phyloP scores from a whole-genome alignment of 2,329 filamentous ascomycete species.

The Fusarium sp. region DNA sequence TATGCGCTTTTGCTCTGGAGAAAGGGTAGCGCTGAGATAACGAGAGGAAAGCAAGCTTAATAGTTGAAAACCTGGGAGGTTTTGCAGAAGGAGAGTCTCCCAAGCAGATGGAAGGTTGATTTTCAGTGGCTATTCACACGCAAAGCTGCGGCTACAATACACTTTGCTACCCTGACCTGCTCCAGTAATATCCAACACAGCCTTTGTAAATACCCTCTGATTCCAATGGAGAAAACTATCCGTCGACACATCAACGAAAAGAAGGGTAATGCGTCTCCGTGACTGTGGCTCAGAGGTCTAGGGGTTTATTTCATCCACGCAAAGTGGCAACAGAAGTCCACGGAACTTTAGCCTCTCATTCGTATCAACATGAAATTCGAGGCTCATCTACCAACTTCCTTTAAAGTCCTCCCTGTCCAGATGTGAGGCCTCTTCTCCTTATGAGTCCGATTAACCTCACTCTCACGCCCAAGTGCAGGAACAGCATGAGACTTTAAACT shows the following conservation, averaged over 20 bases:
- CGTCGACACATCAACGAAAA: background rate
- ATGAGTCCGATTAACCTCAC: background rate
- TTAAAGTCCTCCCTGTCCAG: fast-evolving
- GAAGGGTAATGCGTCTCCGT: background rate
- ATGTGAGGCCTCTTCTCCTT: background rate
- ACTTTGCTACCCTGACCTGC: background rate
- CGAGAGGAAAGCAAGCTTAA: too few relatives aligned
- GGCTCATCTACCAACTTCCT: too few relatives aligned
- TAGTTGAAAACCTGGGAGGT: too few relatives aligned
- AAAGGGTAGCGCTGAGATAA: too few relatives aligned
- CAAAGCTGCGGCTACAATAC: background rate
- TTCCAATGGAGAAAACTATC: background rate
- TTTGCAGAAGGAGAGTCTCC: too few relatives aligned
- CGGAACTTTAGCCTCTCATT: fast-evolving
- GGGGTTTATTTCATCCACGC: too few relatives aligned
- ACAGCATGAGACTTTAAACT: background rate
- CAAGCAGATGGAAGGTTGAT: background rate
- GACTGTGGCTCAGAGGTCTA: background rate
- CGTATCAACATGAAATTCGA: background rate
- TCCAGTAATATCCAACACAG: background rate
- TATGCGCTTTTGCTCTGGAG: too few relatives aligned
- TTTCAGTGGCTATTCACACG: background rate
- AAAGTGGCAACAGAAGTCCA: background rate
- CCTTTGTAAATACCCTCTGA: background rate
- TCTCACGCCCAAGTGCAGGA: too few relatives aligned